phyloP scores from a whole-genome alignment of 2,329 filamentous ascomycete genomes.

The Clarireedia monteithiana region DNA sequence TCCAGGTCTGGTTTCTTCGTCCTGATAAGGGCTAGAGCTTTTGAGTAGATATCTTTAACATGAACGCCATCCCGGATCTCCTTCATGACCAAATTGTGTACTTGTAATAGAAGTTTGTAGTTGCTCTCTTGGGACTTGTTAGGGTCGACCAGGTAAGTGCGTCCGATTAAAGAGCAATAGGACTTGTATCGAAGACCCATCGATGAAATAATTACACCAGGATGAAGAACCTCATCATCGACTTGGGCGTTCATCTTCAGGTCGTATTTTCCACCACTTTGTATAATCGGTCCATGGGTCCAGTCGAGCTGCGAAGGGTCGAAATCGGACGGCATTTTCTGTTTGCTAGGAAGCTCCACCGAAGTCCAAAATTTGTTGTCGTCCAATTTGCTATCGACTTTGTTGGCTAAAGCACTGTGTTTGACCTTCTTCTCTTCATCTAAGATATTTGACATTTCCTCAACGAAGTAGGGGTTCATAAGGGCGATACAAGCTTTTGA shows the following conservation, averaged over 20 bases:
- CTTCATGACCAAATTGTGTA: conserved; percentile 87
- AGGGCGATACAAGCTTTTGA: conserved; percentile 90
- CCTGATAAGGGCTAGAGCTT: conserved; percentile 72
- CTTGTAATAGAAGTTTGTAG: conserved; percentile 78
- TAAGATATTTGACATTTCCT: conserved; percentile 94
- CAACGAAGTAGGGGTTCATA: conserved; percentile 94
- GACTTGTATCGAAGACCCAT: conserved; percentile 93
- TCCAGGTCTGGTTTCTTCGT: conserved; percentile 92
- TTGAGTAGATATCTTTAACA: conserved; percentile 86
- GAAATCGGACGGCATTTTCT: conserved; percentile 78
- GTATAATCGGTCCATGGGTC: conserved; percentile 82
- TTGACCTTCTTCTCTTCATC: conserved; percentile 97
- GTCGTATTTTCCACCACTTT: conserved; percentile 94
- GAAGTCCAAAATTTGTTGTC: conserved; percentile 89
- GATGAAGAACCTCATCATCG: conserved; percentile 75
- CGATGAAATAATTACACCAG: conserved; percentile 87
- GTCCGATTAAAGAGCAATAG: conserved; percentile 85
- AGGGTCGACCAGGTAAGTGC: conserved; percentile 93
- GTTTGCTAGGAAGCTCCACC: conserved; percentile 58
- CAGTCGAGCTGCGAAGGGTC: conserved; percentile 87
- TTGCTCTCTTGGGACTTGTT: conserved; percentile 93
- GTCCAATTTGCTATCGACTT: conserved; percentile 85
- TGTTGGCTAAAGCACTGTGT: conserved; percentile 76
- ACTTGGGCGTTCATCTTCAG: conserved; percentile 71
- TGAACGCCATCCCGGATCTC: conserved; percentile 79